Conservation (phyloP, 441 rosid genomes). For the Metrosideros polymorpha region DNA sequence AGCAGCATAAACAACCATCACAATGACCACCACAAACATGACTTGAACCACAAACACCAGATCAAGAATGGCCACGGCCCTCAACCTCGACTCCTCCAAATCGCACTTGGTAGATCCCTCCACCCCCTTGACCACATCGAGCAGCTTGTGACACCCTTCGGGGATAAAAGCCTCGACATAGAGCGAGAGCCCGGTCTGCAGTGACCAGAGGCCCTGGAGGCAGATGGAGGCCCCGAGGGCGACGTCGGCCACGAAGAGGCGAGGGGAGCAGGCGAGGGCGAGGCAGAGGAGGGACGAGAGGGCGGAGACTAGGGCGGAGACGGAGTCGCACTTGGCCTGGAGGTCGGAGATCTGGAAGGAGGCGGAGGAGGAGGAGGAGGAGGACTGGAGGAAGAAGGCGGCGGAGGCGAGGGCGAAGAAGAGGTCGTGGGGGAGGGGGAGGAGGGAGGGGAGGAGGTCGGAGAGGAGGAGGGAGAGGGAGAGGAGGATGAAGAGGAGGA, state of each 20-base stretch:
- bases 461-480: constrained; percentile 47
- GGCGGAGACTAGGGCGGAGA: constrained; percentile 59
- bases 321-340: constrained; percentile 67
- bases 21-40: constrained; percentile 44
- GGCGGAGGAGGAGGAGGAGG: constrained; percentile 52
- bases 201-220: constrained; percentile 79
- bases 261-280: constrained; percentile 53
- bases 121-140: constrained; percentile 69
- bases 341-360: constrained; percentile 77
- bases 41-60: constrained; percentile 67
- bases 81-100: constrained; percentile 57
- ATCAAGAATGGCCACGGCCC: constrained; percentile 86
- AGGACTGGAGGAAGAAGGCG: constrained; percentile 64
- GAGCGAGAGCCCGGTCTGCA: constrained; percentile 85
- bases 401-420: constrained; percentile 74
- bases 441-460: constrained; percentile 40
- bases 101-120: constrained; percentile 90
- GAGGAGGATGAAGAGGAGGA: constrained; percentile 72
- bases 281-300: constrained; percentile 50
- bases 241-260: constrained; percentile 58
- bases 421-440: constrained; percentile 69
- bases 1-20: constrained; percentile 47
- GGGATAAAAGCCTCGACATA: constrained; percentile 87
- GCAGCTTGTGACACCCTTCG: constrained; percentile 79
- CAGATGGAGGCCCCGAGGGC: constrained; percentile 62